These are phyloP conservation scores for Vigna trinervia DNA, from an alignment of 306 rosid genomes.

Conservation along the genomic window DNA sequence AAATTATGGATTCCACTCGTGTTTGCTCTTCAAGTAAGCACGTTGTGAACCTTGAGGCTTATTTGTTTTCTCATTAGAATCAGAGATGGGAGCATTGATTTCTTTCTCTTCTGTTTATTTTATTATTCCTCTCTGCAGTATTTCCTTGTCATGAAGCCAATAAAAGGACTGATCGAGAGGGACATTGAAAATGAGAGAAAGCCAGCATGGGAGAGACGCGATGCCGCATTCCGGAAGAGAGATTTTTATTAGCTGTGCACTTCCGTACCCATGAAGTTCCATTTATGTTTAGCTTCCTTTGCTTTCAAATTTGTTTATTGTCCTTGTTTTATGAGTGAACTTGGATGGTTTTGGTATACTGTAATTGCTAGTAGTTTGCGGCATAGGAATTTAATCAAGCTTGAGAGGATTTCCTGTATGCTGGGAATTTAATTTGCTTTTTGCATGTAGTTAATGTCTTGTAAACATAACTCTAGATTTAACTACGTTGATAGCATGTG, in stretches of 20 bases:
- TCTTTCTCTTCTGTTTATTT: not conserved
- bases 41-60: slow-evolving; percentile 17
- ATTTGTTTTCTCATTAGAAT: slow-evolving; percentile 12
- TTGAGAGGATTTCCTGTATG: slow-evolving; percentile 40
- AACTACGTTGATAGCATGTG: not conserved
- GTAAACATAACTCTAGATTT: slow-evolving; percentile 14
- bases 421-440: slow-evolving; percentile 32
- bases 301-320: not conserved
- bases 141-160: slow-evolving; percentile 73
- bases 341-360: slow-evolving; percentile 33
- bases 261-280: not conserved
- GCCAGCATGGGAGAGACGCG: slow-evolving; percentile 82
- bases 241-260: slow-evolving; percentile 21
- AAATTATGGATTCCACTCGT: slow-evolving; percentile 83
- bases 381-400: slow-evolving; percentile 43
- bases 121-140: slow-evolving; percentile 47
- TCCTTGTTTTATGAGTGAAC: slow-evolving; percentile 21
- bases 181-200: slow-evolving; percentile 72
- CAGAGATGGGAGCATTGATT: slow-evolving; percentile 2
- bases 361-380: slow-evolving; percentile 47
- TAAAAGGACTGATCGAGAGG: slow-evolving; percentile 60
- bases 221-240: slow-evolving; percentile 40
- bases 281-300: slow-evolving; percentile 20
- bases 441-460: slow-evolving; percentile 32
- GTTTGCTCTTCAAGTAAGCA: slow-evolving; percentile 68